A percentile compares a stretch with the other conserved stretches of the same genome.
Evolutionary conservation across 1,139 yeast genomes (phyloP).

Genomic region (Debaryomyces robertsiae): DNA sequence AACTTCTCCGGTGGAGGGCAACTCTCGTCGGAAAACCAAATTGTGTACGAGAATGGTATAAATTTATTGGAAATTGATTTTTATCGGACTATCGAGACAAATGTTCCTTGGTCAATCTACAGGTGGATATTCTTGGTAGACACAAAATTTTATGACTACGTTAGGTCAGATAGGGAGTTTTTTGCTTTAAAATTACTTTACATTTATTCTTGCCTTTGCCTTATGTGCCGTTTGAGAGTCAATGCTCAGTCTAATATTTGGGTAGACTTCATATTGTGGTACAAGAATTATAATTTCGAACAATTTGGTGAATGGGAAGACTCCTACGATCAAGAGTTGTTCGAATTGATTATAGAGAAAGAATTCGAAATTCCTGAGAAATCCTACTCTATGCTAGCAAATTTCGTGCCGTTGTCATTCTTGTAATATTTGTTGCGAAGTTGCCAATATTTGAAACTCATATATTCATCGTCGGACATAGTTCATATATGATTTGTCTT

Average conservation of each 20-base stretch:
- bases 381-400: constrained; percentile 2
- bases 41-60: constrained; percentile 16
- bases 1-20: constrained; percentile 10
- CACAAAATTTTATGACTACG: constrained; percentile 18
- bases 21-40: constrained; percentile 15
- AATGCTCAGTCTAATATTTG: constrained; percentile 12
- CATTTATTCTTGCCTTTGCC: constrained; percentile 14
- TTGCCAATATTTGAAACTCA: background rate
- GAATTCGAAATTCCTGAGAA: constrained; percentile 5
- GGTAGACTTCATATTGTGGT: constrained; percentile 15
- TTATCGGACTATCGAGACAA: constrained; percentile 17
- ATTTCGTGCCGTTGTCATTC: background rate
- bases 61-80: constrained; percentile 18
- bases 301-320: constrained; percentile 15
- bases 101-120: constrained; percentile 31
- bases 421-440: background rate
- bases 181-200: constrained; percentile 18
- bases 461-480: background rate
- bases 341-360: constrained; percentile 2
- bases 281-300: constrained; percentile 10
- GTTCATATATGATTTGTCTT: too few relatives aligned
- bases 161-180: constrained; percentile 7
- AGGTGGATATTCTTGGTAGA: constrained; percentile 29
- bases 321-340: constrained; percentile 14
- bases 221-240: constrained; percentile 12